Conservation (phyloP, 176 grass and related monocot species). For the Elymus sibiricus region DNA sequence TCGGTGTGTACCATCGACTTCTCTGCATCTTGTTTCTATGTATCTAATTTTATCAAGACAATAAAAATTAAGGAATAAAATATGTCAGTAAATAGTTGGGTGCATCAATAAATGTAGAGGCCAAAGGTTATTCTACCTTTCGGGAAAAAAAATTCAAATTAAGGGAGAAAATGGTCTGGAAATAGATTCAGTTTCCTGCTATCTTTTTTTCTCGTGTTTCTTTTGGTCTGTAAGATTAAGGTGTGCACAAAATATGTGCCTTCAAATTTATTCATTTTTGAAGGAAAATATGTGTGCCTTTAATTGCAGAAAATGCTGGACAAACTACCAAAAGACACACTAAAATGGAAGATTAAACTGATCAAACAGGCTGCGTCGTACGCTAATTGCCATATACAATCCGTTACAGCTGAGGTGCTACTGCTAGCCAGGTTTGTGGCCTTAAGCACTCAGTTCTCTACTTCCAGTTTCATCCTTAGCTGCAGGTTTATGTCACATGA, state of each 20-base stretch:
- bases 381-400: constrained; percentile 45
- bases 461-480: background rate
- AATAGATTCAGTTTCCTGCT: background rate
- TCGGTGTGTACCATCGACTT: constrained; percentile 6
- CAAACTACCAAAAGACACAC: constrained; percentile 53
- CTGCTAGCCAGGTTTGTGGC: constrained; percentile 42
- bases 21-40: background rate
- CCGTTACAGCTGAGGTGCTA: constrained; percentile 55
- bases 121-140: background rate
- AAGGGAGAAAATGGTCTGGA: background rate
- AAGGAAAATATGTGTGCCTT: background rate
- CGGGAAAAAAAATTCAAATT: background rate
- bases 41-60: background rate
- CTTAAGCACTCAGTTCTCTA: background rate
- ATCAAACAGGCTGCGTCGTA: constrained; percentile 45
- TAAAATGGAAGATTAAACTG: constrained; percentile 56
- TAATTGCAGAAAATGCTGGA: constrained; percentile 51
- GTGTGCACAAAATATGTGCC: background rate
- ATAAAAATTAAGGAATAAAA: background rate
- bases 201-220: background rate
- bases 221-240: background rate
- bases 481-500: background rate
- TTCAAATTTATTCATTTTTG: background rate
- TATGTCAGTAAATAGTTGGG: background rate
- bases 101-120: background rate